Evolutionary conservation across 305 asterid genomes (phyloP), one percentile per base, ranked within the genome.

Genomic region (Ruellia speciosa): DNA sequence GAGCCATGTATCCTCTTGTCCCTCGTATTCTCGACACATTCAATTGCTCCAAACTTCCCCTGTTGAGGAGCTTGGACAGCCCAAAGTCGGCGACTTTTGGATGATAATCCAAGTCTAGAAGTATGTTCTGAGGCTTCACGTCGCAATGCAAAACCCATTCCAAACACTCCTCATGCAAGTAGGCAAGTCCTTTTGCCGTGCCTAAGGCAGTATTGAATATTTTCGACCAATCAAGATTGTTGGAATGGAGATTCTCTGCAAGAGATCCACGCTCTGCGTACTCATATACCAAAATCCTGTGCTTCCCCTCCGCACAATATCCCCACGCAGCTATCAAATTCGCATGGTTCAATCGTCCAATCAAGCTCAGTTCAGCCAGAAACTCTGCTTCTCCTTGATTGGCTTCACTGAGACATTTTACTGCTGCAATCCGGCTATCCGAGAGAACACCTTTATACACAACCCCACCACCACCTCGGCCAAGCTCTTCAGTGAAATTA

Each of bases 301-400:
- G 74, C 20, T 64, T 61, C 7, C 75, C 68, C 6, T 77, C 75
- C 0, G 64, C 73, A 37, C 78, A 76, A 40, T 68, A 71, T 0
- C 76, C 76, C 77, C 70, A 67, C 0, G 50, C n/a, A 12, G 65
- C 71, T 6, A 68, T 62, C 54, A 73, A 24, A 52, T 70, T 70
- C 51, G 52, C 68, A 59, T 77, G 82, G 62, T 77, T 67, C 0
- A 65, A 59, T 31, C 62, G 70, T 11, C 71, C 75, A 7, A 73
- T 65, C 2, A 50, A 43, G 64, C 66, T 59, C 3, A 74, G 57
- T 59, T 73, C 82, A 0, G 73, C 77, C 0, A 67, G 64, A 60
- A 73, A 77, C 24, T 70, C 75, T 20, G 68, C 72, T 67, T 77
- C 79, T 7, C 77, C 82, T 6, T 67, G 68, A 7, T 15, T 58